Base-by-base conservation (phyloP, 306 rosid species). In the Prunus mira region DNA sequence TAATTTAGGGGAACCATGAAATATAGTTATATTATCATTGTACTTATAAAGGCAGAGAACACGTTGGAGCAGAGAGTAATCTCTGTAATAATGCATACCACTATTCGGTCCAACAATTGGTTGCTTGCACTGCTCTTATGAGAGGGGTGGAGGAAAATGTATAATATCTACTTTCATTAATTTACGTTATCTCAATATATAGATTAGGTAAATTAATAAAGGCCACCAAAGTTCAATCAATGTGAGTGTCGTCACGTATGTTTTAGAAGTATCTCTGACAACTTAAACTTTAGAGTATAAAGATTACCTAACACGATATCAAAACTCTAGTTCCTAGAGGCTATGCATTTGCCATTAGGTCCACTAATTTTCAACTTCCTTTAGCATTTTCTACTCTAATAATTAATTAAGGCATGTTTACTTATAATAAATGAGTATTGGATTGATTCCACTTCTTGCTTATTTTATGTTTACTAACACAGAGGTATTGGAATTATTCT, bases 21-120 rank as follows among this genome's bases (percentile, higher is more conserved):
- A 52, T 52, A 34, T 52, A 58, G 45, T 49, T 25, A 20, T 32
- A 70, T 22, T 64, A 72, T 65, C 62, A 71, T 38, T 78, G 32
- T 72, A 63, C 72, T 78, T 52, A 56, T 64, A 82, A 82, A 78
- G 80, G 74, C 52, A 72, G 65, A 77, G 10, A 84, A 63, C 88
- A 87, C 85, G 83, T 84, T 84, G 80, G 51, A 56, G 61, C 38
- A 74, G 43, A 28, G 32, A 38, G 19, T 58, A 62, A 17, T 76
- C 58, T 73, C 13, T 82, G 32, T 69, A 52, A 80, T 43, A 69
- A 65, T 79, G 67, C 43, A n/a, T 28, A 62, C 41, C 82, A 79
- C 78, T 65, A 45, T 27, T 71, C 50, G 56, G 22, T 32, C 55
- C 45, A 50, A 3, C 81, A 27, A 71, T 69, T 70, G 76, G 72